These are phyloP conservation scores for Apocynum venetum DNA, from an alignment of 257 asterid species.

Conservation along the genomic window DNA sequence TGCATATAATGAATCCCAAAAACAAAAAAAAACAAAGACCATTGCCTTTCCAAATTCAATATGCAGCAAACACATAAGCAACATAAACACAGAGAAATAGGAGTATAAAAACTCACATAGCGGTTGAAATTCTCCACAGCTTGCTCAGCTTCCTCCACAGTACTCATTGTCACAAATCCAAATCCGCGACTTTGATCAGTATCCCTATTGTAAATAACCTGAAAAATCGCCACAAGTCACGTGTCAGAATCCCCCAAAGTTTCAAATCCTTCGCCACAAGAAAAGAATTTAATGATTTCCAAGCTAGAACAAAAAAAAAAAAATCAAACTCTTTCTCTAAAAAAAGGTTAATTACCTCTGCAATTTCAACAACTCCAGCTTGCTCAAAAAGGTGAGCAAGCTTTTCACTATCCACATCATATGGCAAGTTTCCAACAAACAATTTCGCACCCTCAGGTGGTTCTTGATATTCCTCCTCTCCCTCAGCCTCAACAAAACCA, in stretches of 20 bases:
- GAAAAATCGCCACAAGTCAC: constrained; percentile 16
- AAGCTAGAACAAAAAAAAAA: not conserved
- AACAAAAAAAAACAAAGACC: not conserved
- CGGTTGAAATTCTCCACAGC: constrained; percentile 77
- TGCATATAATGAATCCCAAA: not conserved
- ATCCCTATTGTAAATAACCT: constrained; percentile 77
- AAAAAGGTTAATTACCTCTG: constrained; percentile 45
- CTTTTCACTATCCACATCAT: constrained; percentile 54
- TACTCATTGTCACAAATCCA: constrained; percentile 91
- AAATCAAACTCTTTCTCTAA: not conserved
- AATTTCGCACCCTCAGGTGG: constrained; percentile 78
- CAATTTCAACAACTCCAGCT: constrained; percentile 89
- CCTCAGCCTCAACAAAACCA: constrained; percentile 19
- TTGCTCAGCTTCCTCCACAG: constrained; percentile 81
- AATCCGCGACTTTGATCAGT: constrained; percentile 86
- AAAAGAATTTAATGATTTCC: not conserved
- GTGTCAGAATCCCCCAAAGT: not conserved
- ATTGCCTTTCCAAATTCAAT: not conserved
- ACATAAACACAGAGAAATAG: not conserved
- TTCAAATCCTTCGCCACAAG: not conserved
- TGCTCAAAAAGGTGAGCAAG: constrained; percentile 67
- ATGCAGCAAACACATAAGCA: not conserved
- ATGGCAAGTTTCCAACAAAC: constrained; percentile 87
- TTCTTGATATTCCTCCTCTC: constrained; percentile 34
- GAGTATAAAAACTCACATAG: constrained; percentile 51